Percentiles rank a stretch among this genome's conserved stretches.
Evolutionary conservation across 805 yeast genomes (phyloP).

Genomic region (Candida nemodendra): DNA sequence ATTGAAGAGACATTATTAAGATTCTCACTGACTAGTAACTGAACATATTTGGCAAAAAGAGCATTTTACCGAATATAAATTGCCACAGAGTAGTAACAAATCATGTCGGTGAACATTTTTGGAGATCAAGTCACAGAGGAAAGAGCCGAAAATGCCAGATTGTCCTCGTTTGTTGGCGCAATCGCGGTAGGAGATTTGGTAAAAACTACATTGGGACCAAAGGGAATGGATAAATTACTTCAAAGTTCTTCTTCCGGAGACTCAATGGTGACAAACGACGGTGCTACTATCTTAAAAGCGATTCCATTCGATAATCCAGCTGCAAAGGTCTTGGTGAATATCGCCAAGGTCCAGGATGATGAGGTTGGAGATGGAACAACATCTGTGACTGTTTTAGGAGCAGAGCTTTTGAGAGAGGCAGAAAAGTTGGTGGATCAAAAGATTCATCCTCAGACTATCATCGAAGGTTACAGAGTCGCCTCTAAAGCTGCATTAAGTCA

Average conservation of each 20-base stretch:
- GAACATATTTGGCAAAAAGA: too few relatives aligned
- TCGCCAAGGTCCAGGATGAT: conserved; percentile 95
- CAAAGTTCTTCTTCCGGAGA: conserved; percentile 81
- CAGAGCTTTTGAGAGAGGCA: conserved; percentile 92
- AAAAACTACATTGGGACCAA: conserved; percentile 92
- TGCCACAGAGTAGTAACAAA: too few relatives aligned
- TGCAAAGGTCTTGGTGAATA: conserved; percentile 91
- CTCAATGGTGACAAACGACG: conserved; percentile 91
- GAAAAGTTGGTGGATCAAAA: conserved; percentile 87
- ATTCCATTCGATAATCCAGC: conserved; percentile 98
- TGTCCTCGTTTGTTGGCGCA: conserved; percentile 97
- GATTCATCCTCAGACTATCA: conserved; percentile 97
- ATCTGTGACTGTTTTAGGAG: conserved; percentile 86
- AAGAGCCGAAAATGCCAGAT: conserved; percentile 96
- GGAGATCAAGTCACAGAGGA: conserved; percentile 98
- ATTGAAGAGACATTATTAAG: too few relatives aligned
- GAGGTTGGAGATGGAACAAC: conserved; percentile 99
- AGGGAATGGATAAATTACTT: conserved; percentile 96
- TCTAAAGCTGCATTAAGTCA: conserved; percentile 79
- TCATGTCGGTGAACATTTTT: conserved; percentile 88
- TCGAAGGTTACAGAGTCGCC: conserved; percentile 93
- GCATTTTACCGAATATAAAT: too few relatives aligned
- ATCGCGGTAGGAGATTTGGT: conserved; percentile 98
- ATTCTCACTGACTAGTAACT: too few relatives aligned
- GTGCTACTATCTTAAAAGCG: conserved; percentile 92